A percentile compares a stretch with the other conserved stretches of the same genome.
Conservation (phyloP, 2,329 filamentous ascomycete genomes). For the Diaporthe aspalathi region DNA sequence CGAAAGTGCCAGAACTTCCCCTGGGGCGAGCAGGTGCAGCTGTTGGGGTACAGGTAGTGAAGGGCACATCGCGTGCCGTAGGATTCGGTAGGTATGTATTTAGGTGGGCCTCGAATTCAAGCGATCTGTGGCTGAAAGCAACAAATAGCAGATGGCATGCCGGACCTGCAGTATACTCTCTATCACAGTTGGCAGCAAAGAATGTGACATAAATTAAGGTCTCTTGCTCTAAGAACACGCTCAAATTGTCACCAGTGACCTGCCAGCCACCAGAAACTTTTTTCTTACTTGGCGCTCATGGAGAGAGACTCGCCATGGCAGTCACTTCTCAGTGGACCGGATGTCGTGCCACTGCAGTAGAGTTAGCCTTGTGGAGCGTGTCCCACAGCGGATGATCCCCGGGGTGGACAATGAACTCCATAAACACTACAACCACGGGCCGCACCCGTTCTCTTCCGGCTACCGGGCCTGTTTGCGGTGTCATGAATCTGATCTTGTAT, state of each 20-base stretch:
- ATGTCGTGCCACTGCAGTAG: slow-evolving; percentile 11
- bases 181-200: not conserved
- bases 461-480: not conserved
- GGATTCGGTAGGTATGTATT: not conserved
- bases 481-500: not conserved
- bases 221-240: not conserved
- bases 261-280: too few relatives aligned
- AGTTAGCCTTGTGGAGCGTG: not conserved
- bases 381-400: slow-evolving; percentile 9
- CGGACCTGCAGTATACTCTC: not conserved
- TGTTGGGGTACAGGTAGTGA: not conserved
- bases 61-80: not conserved
- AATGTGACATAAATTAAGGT: too few relatives aligned
- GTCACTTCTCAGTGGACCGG: not conserved
- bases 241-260: not conserved
- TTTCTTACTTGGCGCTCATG: not conserved
- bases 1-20: not conserved
- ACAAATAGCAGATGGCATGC: not conserved
- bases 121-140: not conserved
- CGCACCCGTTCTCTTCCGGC: not conserved
- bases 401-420: not conserved
- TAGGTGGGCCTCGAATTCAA: not conserved
- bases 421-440: slow-evolving; percentile 11
- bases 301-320: not conserved
- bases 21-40: not conserved